A percentile compares a stretch with the other conserved stretches of the same genome.
phyloP scores from a whole-genome alignment of 2,329 filamentous ascomycete species.

The Harringtonia aguacate region DNA sequence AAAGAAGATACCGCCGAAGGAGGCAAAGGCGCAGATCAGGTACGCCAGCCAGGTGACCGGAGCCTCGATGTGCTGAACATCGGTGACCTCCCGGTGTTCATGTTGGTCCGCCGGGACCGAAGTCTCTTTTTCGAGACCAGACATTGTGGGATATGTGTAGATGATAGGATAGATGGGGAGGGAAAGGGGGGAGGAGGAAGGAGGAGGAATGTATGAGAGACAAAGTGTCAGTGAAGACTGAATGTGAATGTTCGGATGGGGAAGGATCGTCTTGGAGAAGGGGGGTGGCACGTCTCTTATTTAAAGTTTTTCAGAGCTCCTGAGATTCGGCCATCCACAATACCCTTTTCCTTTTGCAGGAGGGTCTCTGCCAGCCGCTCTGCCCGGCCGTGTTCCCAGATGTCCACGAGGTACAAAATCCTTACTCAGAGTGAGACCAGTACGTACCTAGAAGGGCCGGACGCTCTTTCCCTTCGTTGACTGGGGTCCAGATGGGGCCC shows the following conservation, averaged over 20 bases:
- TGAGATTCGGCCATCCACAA: too few species aligned
- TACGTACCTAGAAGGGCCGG: too few species aligned
- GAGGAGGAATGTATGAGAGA: neutral
- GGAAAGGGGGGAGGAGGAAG: neutral
- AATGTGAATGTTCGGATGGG: too few species aligned
- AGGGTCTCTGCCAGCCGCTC: too few species aligned
- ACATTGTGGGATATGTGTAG: slow-evolving; percentile 4
- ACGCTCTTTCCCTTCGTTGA: too few species aligned
- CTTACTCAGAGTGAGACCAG: too few species aligned
- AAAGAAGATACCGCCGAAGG: slow-evolving; percentile 66
- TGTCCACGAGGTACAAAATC: too few species aligned
- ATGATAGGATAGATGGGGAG: neutral
- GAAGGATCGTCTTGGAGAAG: neutral
- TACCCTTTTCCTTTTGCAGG: too few species aligned
- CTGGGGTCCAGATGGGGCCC: too few species aligned
- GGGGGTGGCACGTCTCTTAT: slow-evolving; percentile 6
- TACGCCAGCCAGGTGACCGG: slow-evolving; percentile 61
- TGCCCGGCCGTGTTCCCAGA: too few species aligned
- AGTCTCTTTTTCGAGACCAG: slow-evolving; percentile 8
- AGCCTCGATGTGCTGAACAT: slow-evolving; percentile 53
- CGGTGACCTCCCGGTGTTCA: slow-evolving; percentile 21
- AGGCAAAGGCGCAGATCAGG: slow-evolving; percentile 58
- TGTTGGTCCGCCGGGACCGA: slow-evolving; percentile 1
- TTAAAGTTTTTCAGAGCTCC: slow-evolving; percentile 7
- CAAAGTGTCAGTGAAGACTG: too few species aligned